phyloP scores from a whole-genome alignment of 2,329 filamentous ascomycete species.

The Pseudogymnoascus sp. region DNA sequence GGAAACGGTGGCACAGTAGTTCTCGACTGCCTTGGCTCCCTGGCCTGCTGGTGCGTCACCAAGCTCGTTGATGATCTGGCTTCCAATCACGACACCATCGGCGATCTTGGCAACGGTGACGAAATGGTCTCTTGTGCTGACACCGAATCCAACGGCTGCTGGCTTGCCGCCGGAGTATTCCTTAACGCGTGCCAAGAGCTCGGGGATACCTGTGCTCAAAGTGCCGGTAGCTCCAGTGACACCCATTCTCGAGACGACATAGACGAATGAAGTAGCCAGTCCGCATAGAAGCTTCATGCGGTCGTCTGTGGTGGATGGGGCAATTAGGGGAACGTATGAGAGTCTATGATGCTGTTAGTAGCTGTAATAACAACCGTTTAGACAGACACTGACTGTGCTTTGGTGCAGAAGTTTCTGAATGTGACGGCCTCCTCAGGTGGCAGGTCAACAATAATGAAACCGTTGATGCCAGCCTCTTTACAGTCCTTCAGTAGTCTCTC shows the following conservation, averaged over 20 bases:
- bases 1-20: slow-evolving; percentile 73
- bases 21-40: slow-evolving; percentile 64
- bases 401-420: slow-evolving; percentile 77
- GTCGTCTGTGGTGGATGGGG: slow-evolving; percentile 81
- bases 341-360: slow-evolving; percentile 41
- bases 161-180: slow-evolving; percentile 86
- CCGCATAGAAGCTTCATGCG: slow-evolving; percentile 94
- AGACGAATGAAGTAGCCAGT: slow-evolving; percentile 97
- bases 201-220: slow-evolving; percentile 72
- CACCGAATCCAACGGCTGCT: slow-evolving; percentile 88
- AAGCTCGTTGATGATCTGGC: slow-evolving; percentile 82
- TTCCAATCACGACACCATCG: slow-evolving; percentile 93
- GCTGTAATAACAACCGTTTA: slow-evolving; percentile 3
- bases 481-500: slow-evolving; percentile 79
- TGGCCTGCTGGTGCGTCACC: slow-evolving; percentile 57
- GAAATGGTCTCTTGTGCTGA: slow-evolving; percentile 93
- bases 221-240: slow-evolving; percentile 85
- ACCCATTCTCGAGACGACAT: slow-evolving; percentile 94
- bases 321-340: slow-evolving; percentile 94
- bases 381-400: slow-evolving; percentile 50
- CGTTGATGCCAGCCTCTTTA: slow-evolving; percentile 77
- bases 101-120: slow-evolving; percentile 72
- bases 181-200: slow-evolving; percentile 77
- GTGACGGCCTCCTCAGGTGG: slow-evolving; percentile 91
- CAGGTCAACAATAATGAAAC: slow-evolving; percentile 93